phyloP scores from a whole-genome alignment of 164 flowering plant genomes.

The Kingdonia uniflora region DNA sequence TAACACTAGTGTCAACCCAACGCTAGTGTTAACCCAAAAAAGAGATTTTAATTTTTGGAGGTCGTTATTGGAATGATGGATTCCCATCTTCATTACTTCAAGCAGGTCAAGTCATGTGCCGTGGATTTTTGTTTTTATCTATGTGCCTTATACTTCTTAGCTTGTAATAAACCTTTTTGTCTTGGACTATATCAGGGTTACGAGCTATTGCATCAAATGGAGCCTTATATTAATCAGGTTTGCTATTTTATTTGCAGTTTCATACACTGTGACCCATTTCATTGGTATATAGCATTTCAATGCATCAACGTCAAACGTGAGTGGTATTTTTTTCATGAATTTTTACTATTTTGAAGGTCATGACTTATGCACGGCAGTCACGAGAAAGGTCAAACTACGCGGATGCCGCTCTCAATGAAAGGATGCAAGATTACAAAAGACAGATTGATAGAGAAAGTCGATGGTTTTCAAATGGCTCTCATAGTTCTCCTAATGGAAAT shows the following conservation, averaged over 20 bases:
- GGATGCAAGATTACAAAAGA: constrained; percentile 87
- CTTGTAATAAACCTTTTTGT: constrained; percentile 5
- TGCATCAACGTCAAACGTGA: too few relatives aligned
- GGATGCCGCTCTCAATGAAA: constrained; percentile 80
- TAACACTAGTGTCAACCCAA: too few relatives aligned
- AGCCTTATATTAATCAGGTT: constrained; percentile 96
- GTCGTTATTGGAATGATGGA: constrained; percentile 96
- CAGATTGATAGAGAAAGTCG: constrained; percentile 83
- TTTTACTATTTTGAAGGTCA: constrained; percentile 44
- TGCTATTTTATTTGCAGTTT: constrained; percentile 5
- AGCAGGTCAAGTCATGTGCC: constrained; percentile 44
- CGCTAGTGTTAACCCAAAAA: constrained; percentile 90
- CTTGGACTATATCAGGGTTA: constrained; percentile 52
- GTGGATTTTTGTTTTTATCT: background rate
- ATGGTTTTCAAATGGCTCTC: constrained; percentile 54
- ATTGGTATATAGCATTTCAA: too few relatives aligned
- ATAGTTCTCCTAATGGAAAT: constrained; percentile 52
- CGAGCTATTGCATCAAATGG: constrained; percentile 97
- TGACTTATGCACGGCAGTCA: constrained; percentile 87
- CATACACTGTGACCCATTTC: too few relatives aligned
- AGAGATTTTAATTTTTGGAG: constrained; percentile 93
- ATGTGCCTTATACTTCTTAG: constrained; percentile 5
- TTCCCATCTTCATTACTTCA: constrained; percentile 94
- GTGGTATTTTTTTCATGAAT: too few relatives aligned
- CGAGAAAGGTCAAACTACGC: constrained; percentile 91